Evolutionary conservation across 768 basidiomycete species (phyloP).

Genomic region (Porpolomopsis calyptriformis): DNA sequence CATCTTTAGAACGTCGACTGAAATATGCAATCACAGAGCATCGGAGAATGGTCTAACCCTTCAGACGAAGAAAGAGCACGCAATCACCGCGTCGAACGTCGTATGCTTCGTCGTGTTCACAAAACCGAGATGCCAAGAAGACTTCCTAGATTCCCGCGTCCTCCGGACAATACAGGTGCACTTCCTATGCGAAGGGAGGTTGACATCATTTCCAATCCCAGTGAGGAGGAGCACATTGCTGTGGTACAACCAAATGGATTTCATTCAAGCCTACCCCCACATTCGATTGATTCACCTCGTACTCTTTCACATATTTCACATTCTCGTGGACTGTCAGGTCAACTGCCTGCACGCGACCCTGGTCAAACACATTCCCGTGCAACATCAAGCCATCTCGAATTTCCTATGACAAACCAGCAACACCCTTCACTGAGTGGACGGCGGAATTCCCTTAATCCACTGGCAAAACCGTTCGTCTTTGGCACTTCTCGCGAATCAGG

Average conservation of each 20-base stretch:
- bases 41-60: conserved; percentile 85
- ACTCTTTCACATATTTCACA: conserved; percentile 55
- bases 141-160: conserved; percentile 70
- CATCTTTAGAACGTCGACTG: conserved; percentile 1
- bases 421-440: conserved; percentile 14
- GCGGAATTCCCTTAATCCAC: conserved; percentile 55
- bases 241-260: conserved; percentile 11
- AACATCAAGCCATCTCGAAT: conserved; percentile 12
- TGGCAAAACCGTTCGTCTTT: conserved; percentile 80
- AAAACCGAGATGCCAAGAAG: conserved; percentile 58
- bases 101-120: conserved; percentile 39
- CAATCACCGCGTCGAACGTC: conserved; percentile 52
- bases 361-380: conserved; percentile 54
- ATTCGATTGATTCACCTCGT: conserved; percentile 29
- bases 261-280: conserved; percentile 31
- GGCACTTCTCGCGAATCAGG: conserved; percentile 31
- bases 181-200: conserved; percentile 33
- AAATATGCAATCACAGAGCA: conserved; percentile 42
- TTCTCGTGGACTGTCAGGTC: conserved; percentile 52
- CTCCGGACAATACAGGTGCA: conserved; percentile 44
- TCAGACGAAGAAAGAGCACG: conserved; percentile 83
- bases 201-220: conserved; percentile 79
- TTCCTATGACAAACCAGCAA: conserved; percentile 12
- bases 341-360: conserved; percentile 51
- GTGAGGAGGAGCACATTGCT: conserved; percentile 62